Percentiles rank a stretch among this genome's conserved stretches.
These are phyloP conservation scores for Didymellaceae sp. DNA, from an alignment of 2,329 filamentous ascomycete species.

Conservation along the genomic window DNA sequence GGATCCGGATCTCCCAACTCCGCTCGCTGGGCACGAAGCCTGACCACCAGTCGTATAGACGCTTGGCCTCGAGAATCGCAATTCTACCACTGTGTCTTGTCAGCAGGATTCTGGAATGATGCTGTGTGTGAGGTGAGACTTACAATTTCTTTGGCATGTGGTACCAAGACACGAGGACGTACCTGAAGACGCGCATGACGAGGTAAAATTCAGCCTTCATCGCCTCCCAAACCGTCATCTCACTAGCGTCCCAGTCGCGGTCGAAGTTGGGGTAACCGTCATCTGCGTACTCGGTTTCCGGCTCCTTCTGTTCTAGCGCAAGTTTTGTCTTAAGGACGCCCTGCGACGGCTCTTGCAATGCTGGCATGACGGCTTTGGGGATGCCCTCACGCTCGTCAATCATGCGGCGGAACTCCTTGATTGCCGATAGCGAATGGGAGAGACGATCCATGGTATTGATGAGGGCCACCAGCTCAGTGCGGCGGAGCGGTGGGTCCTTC, in stretches of 20 bases:
- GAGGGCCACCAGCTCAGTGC: conserved; percentile 91
- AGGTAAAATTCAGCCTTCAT: conserved; percentile 69
- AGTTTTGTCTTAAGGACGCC: conserved; percentile 42
- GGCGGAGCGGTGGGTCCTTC: conserved; percentile 74
- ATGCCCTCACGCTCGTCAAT: conserved; percentile 50
- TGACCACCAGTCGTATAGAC: conserved; percentile 68
- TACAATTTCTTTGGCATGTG: conserved; percentile 72
- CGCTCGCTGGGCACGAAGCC: conserved; percentile 65
- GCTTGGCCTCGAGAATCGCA: conserved; percentile 58
- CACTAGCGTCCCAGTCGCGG: conserved; percentile 49
- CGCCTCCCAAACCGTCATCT: conserved; percentile 61
- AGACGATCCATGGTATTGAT: conserved; percentile 93
- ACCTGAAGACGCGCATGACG: conserved; percentile 67
- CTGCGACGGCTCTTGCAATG: conserved; percentile 30
- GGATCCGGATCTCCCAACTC: conserved; percentile 59
- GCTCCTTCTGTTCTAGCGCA: conserved; percentile 29
- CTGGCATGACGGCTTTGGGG: conserved; percentile 27
- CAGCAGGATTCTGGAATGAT: conserved; percentile 10
- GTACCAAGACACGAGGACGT: conserved; percentile 74
- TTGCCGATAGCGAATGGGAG: conserved; percentile 77
- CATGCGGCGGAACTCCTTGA: conserved; percentile 72
- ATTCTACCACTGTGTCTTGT: conserved; percentile 56
- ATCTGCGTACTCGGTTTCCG: conserved; percentile 28
- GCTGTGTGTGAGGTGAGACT: conserved; percentile 53
- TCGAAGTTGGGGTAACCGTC: conserved; percentile 52